Evolutionary conservation across 139 green algal species (phyloP).

Genomic region (Chlorella sorokiniana): DNA sequence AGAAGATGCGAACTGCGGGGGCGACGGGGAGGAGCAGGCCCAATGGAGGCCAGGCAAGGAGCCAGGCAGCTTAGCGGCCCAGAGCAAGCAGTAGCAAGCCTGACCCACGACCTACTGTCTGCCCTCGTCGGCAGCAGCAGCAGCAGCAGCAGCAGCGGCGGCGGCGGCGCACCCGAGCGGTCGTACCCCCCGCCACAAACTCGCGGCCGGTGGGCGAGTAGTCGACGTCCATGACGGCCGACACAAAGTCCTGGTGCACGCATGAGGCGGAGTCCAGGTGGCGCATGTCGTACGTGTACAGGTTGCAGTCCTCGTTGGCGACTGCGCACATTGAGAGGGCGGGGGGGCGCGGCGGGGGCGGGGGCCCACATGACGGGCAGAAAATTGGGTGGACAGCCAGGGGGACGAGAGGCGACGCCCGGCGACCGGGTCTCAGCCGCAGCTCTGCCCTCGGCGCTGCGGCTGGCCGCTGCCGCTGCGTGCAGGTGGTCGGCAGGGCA

Average conservation of each 20-base stretch:
- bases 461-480: too few relatives aligned
- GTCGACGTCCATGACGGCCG: conserved; percentile 97
- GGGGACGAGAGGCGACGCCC: too few relatives aligned
- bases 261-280: conserved; percentile 79
- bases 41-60: neutral
- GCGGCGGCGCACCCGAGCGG: conserved; percentile 62
- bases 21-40: too few relatives aligned
- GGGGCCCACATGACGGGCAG: neutral
- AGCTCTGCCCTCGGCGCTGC: too few relatives aligned
- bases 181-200: conserved; percentile 98
- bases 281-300: conserved; percentile 99
- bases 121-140: neutral
- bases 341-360: neutral
- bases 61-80: neutral
- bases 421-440: too few relatives aligned
- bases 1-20: conserved; percentile 87
- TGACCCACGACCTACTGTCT: neutral
- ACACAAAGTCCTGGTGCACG: conserved; percentile 95
- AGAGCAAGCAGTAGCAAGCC: neutral
- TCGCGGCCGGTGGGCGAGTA: conserved; percentile 96
- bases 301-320: conserved; percentile 94
- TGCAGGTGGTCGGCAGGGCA: too few relatives aligned
- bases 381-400: neutral
- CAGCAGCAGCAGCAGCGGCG: too few relatives aligned
- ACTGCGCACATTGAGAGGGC: conserved; percentile 26